These are phyloP conservation scores for Cutaneotrichosporon sp. DNA, from an alignment of 1,284 basidiomycete genomes.

Conservation along the genomic window DNA sequence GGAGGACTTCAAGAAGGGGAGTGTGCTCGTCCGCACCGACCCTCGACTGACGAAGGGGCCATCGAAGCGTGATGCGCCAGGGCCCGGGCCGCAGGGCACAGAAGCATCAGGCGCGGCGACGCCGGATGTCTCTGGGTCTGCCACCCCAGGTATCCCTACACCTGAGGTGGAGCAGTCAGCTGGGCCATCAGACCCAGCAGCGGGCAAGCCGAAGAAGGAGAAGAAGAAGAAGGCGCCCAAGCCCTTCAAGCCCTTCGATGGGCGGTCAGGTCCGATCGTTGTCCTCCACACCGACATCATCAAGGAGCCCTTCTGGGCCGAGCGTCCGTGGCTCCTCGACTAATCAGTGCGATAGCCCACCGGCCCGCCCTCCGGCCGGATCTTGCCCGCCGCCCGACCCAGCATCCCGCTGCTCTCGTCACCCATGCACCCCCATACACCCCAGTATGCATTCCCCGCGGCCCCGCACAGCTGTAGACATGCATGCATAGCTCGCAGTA, in stretches of 20 bases:
- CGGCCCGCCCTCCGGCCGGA: constrained; percentile 6
- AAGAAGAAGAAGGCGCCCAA: constrained; percentile 32
- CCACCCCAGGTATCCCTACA: background rate
- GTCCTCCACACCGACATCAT: constrained; percentile 80
- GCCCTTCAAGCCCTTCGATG: constrained; percentile 47
- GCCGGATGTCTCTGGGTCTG: background rate
- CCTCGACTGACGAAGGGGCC: constrained; percentile 17
- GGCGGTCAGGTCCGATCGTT: constrained; percentile 57
- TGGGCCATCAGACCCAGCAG: background rate
- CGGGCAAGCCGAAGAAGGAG: constrained; percentile 5
- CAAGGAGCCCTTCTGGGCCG: constrained; percentile 68
- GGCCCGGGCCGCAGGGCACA: background rate
- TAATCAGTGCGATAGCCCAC: constrained; percentile 9
- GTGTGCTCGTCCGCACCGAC: constrained; percentile 66
- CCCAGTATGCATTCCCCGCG: background rate
- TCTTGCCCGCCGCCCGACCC: background rate
- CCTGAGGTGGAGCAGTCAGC: background rate
- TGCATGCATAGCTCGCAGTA: background rate
- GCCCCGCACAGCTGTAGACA: background rate
- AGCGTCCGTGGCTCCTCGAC: constrained; percentile 52
- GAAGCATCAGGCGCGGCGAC: background rate
- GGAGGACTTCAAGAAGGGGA: constrained; percentile 80
- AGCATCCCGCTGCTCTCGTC: background rate
- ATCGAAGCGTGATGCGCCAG: constrained; percentile 9
- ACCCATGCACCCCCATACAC: no score